Evolutionary conservation across 805 yeast genomes (phyloP), one percentile per base, ranked within the genome.

Genomic region (Hanseniaspora thailandica): DNA sequence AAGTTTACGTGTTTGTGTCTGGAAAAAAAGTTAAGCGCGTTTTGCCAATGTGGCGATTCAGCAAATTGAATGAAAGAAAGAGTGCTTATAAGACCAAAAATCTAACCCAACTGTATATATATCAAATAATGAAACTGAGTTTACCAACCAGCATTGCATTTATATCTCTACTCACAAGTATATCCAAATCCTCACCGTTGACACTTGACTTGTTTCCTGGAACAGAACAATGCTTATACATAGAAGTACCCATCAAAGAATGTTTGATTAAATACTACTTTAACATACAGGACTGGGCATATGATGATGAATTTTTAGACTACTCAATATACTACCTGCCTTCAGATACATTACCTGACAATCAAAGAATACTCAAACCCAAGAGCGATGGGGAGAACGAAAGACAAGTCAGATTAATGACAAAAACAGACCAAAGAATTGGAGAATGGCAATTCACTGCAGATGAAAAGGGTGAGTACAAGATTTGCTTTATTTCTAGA

Each of bases 401-500:
- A 51, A 28, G 31, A 9, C 79, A 80, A 31, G 73, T 71, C 45
- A 64, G 74, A 22, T 66, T 84, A 41, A 75, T 76, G 50, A 62
- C 69, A 33, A 83, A 82, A 52, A 70, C 71, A 46, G 80, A 81
- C 59, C 79, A 81, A 64, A 77, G 84, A 66, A 90, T 84, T 66
- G 95, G 89, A 12, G 95, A 87, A 62, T 82, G 82, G 71, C 71
- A 78, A 6, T 80, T 88, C 65, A 72, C 69, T 20, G 94, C 86
- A 22, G 78, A 76, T 40, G 63, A 65, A 49, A 64, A 67, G 19
- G 96, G 96, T 41, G 96, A 88, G 66, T 88, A 86, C 71, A 84
- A 82, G 66, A 82, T 88, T 66, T 88, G 96, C 69, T 86, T 88
- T 71, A 70, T 79, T 61, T 84, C 86, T 67, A 84, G 80, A 57